Percentiles rank a stretch among this genome's conserved stretches.
These are phyloP conservation scores for Crotalaria pallida DNA, from an alignment of 306 rosid species.

Conservation along the genomic window DNA sequence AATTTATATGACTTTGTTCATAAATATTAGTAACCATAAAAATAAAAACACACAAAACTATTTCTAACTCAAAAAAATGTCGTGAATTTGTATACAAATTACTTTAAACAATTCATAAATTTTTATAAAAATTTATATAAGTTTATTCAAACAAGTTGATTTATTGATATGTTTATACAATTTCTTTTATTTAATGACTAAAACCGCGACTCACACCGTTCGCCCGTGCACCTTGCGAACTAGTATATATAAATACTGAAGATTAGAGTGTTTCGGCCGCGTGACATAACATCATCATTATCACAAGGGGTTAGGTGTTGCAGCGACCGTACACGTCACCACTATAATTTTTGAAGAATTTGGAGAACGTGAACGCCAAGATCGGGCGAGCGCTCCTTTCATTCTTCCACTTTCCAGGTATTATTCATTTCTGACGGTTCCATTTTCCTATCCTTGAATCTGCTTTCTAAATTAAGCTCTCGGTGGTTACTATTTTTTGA, in stretches of 20 bases:
- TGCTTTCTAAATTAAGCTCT: neutral
- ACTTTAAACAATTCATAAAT: too few species aligned
- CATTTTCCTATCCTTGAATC: neutral
- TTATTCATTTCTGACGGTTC: neutral
- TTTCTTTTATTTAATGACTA: too few species aligned
- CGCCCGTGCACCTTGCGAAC: too few species aligned
- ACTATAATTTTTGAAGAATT: slow-evolving; percentile 12
- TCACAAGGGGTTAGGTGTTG: slow-evolving; percentile 25
- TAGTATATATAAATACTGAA: neutral
- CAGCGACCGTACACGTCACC: slow-evolving; percentile 12
- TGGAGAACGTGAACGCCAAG: slow-evolving; percentile 31
- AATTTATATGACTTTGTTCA: too few species aligned
- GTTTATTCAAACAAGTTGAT: too few species aligned
- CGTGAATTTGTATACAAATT: too few species aligned
- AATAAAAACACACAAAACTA: too few species aligned
- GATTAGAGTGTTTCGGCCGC: neutral
- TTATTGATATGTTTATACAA: too few species aligned
- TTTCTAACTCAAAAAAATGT: too few species aligned
- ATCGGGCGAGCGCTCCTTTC: slow-evolving; percentile 21
- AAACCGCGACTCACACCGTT: too few species aligned
- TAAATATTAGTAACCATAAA: too few species aligned
- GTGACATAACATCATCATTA: neutral
- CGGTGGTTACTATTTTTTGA: slow-evolving; percentile 11
- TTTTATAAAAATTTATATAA: too few species aligned
- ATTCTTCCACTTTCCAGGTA: slow-evolving; percentile 27